These are phyloP conservation scores for Cladophialophora immunda DNA, from an alignment of 2,329 filamentous ascomycete genomes.

Conservation along the genomic window DNA sequence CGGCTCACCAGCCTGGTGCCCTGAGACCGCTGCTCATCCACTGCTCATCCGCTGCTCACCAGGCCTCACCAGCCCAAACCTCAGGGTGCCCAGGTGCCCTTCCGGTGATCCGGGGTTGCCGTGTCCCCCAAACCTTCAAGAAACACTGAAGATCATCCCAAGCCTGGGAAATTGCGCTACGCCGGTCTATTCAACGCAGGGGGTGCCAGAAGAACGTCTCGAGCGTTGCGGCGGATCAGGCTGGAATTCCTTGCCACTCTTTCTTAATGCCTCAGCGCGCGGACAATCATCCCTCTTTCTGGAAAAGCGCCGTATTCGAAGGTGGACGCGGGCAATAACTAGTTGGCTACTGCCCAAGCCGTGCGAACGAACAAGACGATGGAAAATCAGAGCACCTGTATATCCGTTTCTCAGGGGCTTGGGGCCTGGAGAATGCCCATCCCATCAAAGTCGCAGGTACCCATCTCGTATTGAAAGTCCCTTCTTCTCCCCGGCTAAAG, in stretches of 20 bases:
- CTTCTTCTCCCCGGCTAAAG: background rate
- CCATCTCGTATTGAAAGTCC: background rate
- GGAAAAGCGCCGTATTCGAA: background rate
- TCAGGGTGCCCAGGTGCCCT: conserved; percentile 9
- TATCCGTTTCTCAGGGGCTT: background rate
- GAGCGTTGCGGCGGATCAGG: conserved; percentile 2
- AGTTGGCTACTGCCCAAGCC: background rate
- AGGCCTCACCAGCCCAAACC: conserved; percentile 9
- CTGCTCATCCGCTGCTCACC: background rate
- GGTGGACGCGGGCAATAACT: background rate
- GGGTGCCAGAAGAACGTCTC: conserved; percentile 13
- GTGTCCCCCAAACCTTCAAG: background rate
- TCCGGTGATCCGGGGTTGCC: conserved; percentile 6
- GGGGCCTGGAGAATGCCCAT: background rate
- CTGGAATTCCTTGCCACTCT: conserved; percentile 19
- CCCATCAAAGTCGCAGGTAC: background rate
- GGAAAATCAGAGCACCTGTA: background rate
- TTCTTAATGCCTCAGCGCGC: background rate
- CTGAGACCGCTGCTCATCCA: no score
- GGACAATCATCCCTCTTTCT: background rate
- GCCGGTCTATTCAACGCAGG: conserved; percentile 15
- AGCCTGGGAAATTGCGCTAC: background rate
- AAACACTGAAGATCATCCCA: background rate
- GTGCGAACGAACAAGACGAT: background rate
- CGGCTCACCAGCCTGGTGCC: background rate